These are phyloP conservation scores for Cicer bijugum DNA, from an alignment of 306 rosid species.

Conservation along the genomic window DNA sequence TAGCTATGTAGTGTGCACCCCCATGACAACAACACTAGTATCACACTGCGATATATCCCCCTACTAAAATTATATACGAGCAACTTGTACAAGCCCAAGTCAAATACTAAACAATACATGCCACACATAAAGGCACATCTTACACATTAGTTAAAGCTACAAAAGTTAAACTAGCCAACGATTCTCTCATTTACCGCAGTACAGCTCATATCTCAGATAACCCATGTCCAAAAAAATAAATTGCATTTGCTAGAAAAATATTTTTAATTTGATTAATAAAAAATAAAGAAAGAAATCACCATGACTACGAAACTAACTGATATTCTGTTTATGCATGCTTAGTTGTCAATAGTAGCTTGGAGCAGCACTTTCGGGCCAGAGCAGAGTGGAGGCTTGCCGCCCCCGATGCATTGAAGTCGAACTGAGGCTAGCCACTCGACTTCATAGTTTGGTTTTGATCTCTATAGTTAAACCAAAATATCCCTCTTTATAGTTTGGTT, in stretches of 20 bases:
- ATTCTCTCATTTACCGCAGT: not conserved
- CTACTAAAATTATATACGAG: not conserved
- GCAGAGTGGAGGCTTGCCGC: no score
- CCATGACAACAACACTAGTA: constrained; percentile 3
- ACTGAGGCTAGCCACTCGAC: no score
- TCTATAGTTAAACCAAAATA: no score
- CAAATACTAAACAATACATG: not conserved
- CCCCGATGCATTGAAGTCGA: no score
- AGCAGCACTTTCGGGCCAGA: no score
- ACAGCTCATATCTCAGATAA: not conserved
- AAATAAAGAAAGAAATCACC: no score
- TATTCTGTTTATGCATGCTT: no score
- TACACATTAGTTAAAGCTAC: not conserved
- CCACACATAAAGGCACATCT: not conserved
- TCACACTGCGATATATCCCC: not conserved
- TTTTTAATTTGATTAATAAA: no score
- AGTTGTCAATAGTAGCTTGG: no score
- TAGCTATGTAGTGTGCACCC: not conserved
- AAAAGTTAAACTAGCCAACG: not conserved
- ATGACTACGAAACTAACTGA: no score
- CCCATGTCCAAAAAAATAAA: not conserved
- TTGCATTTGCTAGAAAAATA: not conserved
- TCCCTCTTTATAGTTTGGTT: no score
- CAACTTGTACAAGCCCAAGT: not conserved
- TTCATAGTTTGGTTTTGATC: no score